Base-by-base conservation (phyloP, 345 rosid species). In the Lumnitzera racemosa region DNA sequence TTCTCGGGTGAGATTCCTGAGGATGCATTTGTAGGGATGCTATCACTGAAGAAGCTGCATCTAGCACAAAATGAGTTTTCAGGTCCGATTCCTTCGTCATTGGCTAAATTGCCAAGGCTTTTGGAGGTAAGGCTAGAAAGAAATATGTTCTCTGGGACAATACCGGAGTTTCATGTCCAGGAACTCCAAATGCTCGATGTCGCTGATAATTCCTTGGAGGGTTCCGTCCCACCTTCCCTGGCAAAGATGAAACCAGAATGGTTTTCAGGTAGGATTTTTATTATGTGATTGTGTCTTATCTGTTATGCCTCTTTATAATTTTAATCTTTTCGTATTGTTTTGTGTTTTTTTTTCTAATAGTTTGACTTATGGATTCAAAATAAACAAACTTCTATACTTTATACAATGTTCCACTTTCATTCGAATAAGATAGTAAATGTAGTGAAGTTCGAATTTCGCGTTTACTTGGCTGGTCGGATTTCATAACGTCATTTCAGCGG, bases 71-170 rank as follows among this genome's bases (percentile, higher is more conserved):
- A 90, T 57, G 27, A 54, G 20, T 88, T 94, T 56, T 15, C 59
- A 0, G 99, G 96, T 24, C 60, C 63, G 17, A 83, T 94, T 70
- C 96, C 96, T n/a, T 8, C 59, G 1, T 90, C 96, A 1, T 55
- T 94, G 50, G 51, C 72, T 7, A 29, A 56, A 12, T 47, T 79
- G 70, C 70, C 87, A 2, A 86, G 73, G 80, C 85, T 90, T 50
- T 11, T 75, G 51, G 86, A 75, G 15, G 65, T 90, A 61, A 70
- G 80, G 53, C 79, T 94, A 46, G 90, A 86, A 1, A 77, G 77
- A 7, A 94, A 94, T 71, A 66, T 58, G 24, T 90, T 94, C 67
- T 67, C 59, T 0, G 96, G 97, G 24, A 9, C 48, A 12, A 66
- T 87, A 31, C 97, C 99, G 0, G 70, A 82, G 29, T 87, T 89